A percentile compares a stretch with the other conserved stretches of the same genome.
phyloP scores from a whole-genome alignment of 257 asterid species.

The Gentiana straminea region DNA sequence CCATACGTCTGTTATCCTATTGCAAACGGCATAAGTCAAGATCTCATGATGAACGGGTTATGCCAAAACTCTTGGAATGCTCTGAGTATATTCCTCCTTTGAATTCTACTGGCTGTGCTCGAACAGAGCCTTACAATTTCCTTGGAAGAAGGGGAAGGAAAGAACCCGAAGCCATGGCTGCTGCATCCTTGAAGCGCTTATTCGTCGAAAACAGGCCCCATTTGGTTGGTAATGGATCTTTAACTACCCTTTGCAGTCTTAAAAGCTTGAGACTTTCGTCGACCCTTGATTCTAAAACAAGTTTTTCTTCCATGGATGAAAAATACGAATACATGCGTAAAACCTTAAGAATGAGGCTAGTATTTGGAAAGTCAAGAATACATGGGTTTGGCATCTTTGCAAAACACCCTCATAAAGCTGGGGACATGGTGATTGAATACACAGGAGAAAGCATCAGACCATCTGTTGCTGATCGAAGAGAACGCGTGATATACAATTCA shows the following conservation, averaged over 20 bases:
- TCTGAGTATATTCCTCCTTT: constrained; percentile 53
- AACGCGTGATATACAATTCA: constrained; percentile 76
- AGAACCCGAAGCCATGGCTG: constrained; percentile 66
- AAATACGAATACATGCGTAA: constrained; percentile 77
- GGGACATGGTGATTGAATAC: constrained; percentile 98
- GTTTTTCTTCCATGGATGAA: constrained; percentile 73
- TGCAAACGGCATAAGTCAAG: constrained; percentile 81
- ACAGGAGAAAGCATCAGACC: constrained; percentile 90
- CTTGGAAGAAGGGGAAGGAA: constrained; percentile 58
- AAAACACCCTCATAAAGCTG: constrained; percentile 75
- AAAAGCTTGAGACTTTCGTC: constrained; percentile 43
- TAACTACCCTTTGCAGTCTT: constrained; percentile 33
- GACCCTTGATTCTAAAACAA: constrained; percentile 40
- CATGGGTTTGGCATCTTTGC: constrained; percentile 96
- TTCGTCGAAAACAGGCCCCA: constrained; percentile 84
- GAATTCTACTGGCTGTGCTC: constrained; percentile 93
- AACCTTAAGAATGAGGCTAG: constrained; percentile 18
- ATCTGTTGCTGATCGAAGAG: constrained; percentile 92
- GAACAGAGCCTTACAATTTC: constrained; percentile 66
- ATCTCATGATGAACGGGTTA: constrained; percentile 46
- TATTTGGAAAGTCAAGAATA: constrained; percentile 82
- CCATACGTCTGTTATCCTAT: constrained; percentile 86
- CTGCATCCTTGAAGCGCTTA: constrained; percentile 71
- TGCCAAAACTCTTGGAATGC: constrained; percentile 32
- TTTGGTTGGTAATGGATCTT: constrained; percentile 58